A percentile compares a stretch with the other conserved stretches of the same genome.
Evolutionary conservation across 106 monocot species (phyloP).

Genomic region (Platanthera guangdongensis): DNA sequence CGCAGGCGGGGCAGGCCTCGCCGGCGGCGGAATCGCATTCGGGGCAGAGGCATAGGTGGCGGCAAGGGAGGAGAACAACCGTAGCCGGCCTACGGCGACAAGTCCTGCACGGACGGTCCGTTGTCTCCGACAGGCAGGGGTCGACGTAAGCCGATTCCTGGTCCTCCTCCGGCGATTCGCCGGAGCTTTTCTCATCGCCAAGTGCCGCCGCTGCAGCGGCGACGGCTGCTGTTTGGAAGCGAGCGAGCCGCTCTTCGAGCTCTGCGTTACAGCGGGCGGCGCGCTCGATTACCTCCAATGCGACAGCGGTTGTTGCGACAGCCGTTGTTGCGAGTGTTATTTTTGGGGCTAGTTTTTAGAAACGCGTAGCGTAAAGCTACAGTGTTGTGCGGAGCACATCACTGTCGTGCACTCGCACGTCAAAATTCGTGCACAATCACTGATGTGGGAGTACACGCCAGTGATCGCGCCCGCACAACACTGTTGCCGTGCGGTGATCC

Average conservation of each 20-base stretch:
- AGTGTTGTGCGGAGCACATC: no score
- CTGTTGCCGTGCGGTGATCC: no score
- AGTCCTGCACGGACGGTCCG: conserved; percentile 29
- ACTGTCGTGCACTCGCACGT: no score
- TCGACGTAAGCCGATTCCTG: conserved; percentile 65
- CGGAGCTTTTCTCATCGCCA: conserved; percentile 12
- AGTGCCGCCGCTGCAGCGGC: conserved; percentile 10
- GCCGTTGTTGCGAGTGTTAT: no score
- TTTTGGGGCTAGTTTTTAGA: no score
- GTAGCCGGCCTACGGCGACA: conserved; percentile 14
- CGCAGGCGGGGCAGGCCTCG: conserved; percentile 14
- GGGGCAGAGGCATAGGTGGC: conserved; percentile 44
- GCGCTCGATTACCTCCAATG: conserved; percentile 30
- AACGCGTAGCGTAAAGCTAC: no score
- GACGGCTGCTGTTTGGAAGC: conserved; percentile 31
- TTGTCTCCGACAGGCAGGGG: conserved; percentile 21
- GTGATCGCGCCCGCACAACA: no score
- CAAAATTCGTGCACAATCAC: no score
- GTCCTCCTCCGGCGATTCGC: conserved; percentile 38
- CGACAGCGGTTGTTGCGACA: no score
- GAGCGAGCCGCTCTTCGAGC: conserved; percentile 52
- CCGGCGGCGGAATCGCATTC: conserved; percentile 17
- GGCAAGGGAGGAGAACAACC: conserved; percentile 43
- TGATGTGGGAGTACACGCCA: no score
- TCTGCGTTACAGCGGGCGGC: conserved; percentile 44